Evolutionary conservation across 768 basidiomycete genomes (phyloP).

Genomic region (Suillus plorans): DNA sequence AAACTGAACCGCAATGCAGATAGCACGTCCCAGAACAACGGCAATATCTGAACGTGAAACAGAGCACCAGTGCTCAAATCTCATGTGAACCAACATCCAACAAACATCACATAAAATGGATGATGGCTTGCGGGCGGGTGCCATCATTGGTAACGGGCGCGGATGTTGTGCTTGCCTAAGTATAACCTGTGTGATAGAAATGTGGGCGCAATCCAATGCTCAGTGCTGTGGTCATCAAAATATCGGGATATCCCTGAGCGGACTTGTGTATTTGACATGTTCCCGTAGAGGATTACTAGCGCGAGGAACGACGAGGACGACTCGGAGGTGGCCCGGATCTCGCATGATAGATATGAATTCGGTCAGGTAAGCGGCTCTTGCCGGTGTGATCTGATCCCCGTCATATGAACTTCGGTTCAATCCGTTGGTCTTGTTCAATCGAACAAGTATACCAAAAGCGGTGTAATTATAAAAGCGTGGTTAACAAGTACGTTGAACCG

Average conservation of each 20-base stretch:
- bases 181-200: neutral
- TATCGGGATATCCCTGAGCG: neutral
- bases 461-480: constrained; percentile 1
- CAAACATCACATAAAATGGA: neutral
- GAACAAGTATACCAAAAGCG: neutral
- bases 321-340: neutral
- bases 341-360: neutral
- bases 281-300: neutral
- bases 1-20: neutral
- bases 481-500: neutral
- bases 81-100: neutral
- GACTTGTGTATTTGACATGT: neutral
- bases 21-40: neutral
- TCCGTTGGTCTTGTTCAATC: neutral
- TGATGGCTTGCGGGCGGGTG: neutral
- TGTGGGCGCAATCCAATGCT: neutral
- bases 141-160: neutral
- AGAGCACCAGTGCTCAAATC: too few relatives aligned
- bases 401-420: neutral
- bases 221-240: neutral
- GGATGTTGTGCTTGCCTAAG: neutral
- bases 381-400: neutral
- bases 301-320: neutral
- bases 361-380: neutral
- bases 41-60: too few relatives aligned